Conservation (phyloP, 805 yeast species). For the Wickerhamomyces chambardii region DNA sequence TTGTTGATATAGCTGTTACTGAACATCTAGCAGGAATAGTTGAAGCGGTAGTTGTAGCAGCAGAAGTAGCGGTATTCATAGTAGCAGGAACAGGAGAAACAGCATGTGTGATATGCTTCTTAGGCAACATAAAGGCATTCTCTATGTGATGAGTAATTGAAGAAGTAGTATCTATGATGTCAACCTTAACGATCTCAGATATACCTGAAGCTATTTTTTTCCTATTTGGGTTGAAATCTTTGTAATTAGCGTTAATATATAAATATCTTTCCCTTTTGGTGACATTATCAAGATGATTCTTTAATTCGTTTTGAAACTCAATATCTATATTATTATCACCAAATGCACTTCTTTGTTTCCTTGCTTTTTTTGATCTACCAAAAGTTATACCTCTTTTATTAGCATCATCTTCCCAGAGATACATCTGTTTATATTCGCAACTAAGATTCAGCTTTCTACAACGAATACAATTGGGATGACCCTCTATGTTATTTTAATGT, state of each 20-base stretch:
- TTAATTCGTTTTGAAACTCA: background rate
- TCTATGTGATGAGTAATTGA: no score
- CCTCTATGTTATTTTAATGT: constrained; percentile 8
- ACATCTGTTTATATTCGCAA: constrained; percentile 12
- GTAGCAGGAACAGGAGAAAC: no score
- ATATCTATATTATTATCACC: constrained; percentile 2
- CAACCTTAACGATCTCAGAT: no score
- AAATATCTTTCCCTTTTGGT: constrained; percentile 6
- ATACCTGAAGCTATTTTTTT: background rate
- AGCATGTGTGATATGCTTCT: no score
- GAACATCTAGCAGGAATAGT: no score
- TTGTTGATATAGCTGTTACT: no score
- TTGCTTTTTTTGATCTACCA: constrained; percentile 24
- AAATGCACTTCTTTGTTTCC: constrained; percentile 4
- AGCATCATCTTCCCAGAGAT: constrained; percentile 30
- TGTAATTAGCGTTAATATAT: constrained; percentile 12
- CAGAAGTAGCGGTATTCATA: no score
- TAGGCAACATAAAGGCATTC: no score
- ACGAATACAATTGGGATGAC: constrained; percentile 22
- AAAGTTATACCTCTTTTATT: constrained; percentile 23
- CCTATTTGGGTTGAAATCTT: constrained; percentile 8
- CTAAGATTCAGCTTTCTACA: constrained; percentile 17
- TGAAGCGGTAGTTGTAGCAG: no score
- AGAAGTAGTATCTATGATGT: no score
- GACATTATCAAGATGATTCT: constrained; percentile 1